Percentiles rank a stretch among this genome's conserved stretches.
These are phyloP conservation scores for Juglanconis sp. DNA, from an alignment of 2,329 filamentous ascomycete species.

Conservation along the genomic window DNA sequence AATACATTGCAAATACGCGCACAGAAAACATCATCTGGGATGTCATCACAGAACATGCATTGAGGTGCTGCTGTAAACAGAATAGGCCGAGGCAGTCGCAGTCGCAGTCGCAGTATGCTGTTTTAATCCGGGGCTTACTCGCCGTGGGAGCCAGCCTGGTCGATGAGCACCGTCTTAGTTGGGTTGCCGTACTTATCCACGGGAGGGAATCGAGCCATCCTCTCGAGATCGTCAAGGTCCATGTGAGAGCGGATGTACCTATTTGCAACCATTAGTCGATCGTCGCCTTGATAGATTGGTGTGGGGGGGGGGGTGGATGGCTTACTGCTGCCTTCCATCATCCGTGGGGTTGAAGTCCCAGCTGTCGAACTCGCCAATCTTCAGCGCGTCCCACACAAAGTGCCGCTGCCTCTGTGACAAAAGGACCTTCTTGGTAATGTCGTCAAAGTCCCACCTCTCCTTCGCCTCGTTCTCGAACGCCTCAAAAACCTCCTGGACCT, in stretches of 20 bases:
- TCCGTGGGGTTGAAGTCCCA: constrained; percentile 84
- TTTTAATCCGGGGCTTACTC: constrained; percentile 28
- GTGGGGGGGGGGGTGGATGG: constrained; percentile 13
- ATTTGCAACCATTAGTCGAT: not conserved
- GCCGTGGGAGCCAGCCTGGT: constrained; percentile 43
- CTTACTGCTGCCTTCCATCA: constrained; percentile 64
- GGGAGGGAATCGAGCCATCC: constrained; percentile 68
- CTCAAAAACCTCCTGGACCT: constrained; percentile 49
- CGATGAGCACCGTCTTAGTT: constrained; percentile 37
- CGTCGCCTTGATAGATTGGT: not conserved
- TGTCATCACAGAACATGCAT: not conserved
- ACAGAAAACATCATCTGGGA: not conserved
- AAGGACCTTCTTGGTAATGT: constrained; percentile 72
- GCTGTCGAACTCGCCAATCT: constrained; percentile 69
- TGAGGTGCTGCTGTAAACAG: no score
- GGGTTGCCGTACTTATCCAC: constrained; percentile 55
- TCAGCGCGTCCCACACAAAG: constrained; percentile 76
- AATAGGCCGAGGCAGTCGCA: not conserved
- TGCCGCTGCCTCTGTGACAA: constrained; percentile 74
- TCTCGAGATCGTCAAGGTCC: constrained; percentile 76
- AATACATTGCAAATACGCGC: not conserved
- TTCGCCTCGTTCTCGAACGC: constrained; percentile 72
- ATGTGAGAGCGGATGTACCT: constrained; percentile 85
- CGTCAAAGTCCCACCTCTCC: constrained; percentile 75
- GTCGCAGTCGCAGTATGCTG: not conserved